Evolutionary conservation across 345 rosid genomes (phyloP).

Genomic region (Aurinia saxatilis): DNA sequence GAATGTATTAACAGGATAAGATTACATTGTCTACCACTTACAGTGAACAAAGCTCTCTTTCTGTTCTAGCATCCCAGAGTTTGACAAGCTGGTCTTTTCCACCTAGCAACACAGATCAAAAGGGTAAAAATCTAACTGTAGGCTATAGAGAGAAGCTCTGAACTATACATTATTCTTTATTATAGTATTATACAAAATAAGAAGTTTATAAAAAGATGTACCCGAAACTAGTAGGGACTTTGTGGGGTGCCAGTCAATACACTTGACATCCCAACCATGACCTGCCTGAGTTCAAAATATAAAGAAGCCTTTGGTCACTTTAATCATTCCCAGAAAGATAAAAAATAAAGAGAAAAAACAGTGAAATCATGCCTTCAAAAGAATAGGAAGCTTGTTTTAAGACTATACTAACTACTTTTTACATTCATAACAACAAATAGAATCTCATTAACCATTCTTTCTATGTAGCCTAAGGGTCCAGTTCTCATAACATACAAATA

Average conservation of each 20-base stretch:
- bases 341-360: not conserved
- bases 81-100: constrained; percentile 96
- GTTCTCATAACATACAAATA: not conserved
- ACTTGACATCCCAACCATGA: constrained; percentile 99
- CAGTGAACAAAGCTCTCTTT: constrained; percentile 91
- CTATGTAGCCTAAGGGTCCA: not conserved
- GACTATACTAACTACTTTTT: not conserved
- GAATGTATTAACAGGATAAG: not conserved
- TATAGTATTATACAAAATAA: not conserved
- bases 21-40: constrained; percentile 35
- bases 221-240: constrained; percentile 94
- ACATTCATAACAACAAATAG: not conserved
- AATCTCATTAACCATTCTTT: not conserved
- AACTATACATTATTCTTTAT: not conserved
- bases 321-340: constrained; percentile 8
- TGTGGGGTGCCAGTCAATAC: constrained; percentile 99
- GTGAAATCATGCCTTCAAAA: not conserved
- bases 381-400: not conserved
- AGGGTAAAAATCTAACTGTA: not conserved
- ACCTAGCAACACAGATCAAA: constrained; percentile 39
- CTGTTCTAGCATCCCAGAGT: constrained; percentile 98
- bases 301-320: constrained; percentile 46
- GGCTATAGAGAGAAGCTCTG: constrained; percentile 2
- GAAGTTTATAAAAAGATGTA: constrained; percentile 16
- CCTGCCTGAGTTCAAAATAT: constrained; percentile 95